phyloP scores from a whole-genome alignment of 1,284 basidiomycete genomes.

The Cronartium quercuum region DNA sequence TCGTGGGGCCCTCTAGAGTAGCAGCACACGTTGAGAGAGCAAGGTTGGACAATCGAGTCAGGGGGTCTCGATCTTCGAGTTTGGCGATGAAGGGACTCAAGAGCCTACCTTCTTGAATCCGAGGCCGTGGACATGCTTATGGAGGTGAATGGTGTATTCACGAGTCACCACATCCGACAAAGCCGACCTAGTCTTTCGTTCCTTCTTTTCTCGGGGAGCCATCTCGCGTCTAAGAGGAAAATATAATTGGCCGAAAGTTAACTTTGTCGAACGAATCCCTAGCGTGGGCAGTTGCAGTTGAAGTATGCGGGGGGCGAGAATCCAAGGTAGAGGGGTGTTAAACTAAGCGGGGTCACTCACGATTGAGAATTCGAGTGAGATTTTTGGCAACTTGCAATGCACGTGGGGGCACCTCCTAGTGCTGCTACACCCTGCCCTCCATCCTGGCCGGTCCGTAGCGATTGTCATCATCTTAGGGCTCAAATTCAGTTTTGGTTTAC shows the following conservation, averaged over 20 bases:
- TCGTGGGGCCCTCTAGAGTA: conserved; percentile 60
- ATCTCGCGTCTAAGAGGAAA: conserved; percentile 39
- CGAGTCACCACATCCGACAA: conserved; percentile 93
- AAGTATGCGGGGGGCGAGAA: no score
- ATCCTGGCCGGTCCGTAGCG: neutral
- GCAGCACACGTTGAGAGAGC: neutral
- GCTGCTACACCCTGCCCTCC: neutral
- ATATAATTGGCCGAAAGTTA: neutral
- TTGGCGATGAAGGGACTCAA: neutral
- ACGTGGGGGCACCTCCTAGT: neutral
- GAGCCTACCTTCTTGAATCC: conserved; percentile 52
- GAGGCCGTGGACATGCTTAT: conserved; percentile 74
- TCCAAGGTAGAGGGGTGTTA: no score
- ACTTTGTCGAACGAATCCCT: neutral
- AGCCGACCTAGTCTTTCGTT: conserved; percentile 53
- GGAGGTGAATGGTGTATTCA: conserved; percentile 92
- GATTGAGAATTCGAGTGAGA: neutral
- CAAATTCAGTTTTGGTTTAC: no score
- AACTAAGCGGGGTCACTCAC: neutral
- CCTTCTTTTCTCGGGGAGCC: conserved; percentile 46
- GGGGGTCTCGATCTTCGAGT: conserved; percentile 70
- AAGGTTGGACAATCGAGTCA: neutral
- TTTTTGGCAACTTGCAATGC: neutral
- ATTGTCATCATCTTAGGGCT: neutral
- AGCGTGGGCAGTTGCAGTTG: no score